phyloP scores from a whole-genome alignment of 805 yeast species.

The Candida hispaniensis region DNA sequence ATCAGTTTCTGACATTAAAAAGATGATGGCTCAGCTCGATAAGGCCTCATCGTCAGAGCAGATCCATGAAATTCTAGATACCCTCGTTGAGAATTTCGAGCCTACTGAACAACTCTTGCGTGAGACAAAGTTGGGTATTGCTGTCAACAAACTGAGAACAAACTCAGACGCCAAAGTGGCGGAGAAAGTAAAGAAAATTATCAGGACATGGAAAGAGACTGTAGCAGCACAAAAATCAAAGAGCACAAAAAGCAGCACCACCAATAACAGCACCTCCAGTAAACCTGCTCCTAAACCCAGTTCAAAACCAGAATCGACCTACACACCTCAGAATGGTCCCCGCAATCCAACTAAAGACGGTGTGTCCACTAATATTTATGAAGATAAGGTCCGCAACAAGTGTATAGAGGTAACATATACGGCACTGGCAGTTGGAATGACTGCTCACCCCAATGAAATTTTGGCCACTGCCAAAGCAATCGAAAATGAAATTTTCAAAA shows the following conservation, averaged over 20 bases:
- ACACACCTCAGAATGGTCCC: conserved; percentile 39
- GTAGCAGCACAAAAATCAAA: conserved; percentile 40
- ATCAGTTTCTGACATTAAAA: conserved; percentile 59
- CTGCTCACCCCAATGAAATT: conserved; percentile 46
- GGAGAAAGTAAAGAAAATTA: conserved; percentile 66
- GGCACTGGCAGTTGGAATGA: conserved; percentile 75
- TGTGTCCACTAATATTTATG: conserved; percentile 55
- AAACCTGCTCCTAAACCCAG: conserved; percentile 2
- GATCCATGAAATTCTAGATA: conserved; percentile 52
- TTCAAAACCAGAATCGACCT: conserved; percentile 23
- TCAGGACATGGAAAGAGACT: conserved; percentile 81
- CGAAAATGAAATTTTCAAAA: conserved; percentile 57
- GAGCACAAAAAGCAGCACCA: conserved; percentile 16
- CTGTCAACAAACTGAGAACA: conserved; percentile 78
- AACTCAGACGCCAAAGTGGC: conserved; percentile 52
- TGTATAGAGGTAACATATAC: conserved; percentile 78
- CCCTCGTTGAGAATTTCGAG: conserved; percentile 56
- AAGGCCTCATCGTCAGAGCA: conserved; percentile 56
- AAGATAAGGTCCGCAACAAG: conserved; percentile 70
- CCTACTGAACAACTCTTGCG: conserved; percentile 81
- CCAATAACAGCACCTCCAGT: conserved; percentile 17
- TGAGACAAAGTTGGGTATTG: conserved; percentile 95
- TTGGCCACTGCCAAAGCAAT: conserved; percentile 56
- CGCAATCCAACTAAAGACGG: conserved; percentile 78
- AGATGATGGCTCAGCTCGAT: conserved; percentile 61